Evolutionary conservation across 139 green algal species (phyloP), one percentile per base, ranked within the genome.

Genomic region (Chlorella sp.): DNA sequence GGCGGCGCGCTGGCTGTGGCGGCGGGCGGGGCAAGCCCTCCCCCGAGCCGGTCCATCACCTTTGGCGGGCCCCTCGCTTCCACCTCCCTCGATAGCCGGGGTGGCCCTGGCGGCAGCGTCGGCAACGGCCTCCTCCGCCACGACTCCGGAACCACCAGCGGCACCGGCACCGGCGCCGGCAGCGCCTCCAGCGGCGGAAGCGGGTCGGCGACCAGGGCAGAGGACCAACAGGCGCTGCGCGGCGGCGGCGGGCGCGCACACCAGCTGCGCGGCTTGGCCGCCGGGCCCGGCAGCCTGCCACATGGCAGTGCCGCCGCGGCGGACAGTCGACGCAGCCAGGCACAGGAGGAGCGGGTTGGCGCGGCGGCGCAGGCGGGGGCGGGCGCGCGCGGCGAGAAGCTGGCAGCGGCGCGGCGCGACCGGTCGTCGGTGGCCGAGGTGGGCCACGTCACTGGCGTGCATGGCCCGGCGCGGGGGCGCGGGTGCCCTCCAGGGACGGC

Each of bases 381-480:
- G 60, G 60, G 35, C 19, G 62, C 14, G 62, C 38, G 35, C 12
- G 41, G 23, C 23, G 6, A 11, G 63, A 61, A n/a, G 27, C 35
- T 8, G 35, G 19, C 60, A 66, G 59, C 56, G n/a, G n/a, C n/a
- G n/a, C 33, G 31, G 59, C 59, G 56, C 56, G n/a, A 38, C 29
- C 5, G n/a, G 59, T 5, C 33, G 33, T 1, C 19, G 5, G 59
- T 14, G 15, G n/a, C 33, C 31, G 29, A 31, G 25, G 17, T 17
- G 51, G n/a, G n/a, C n/a, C n/a, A n/a, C n/a, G n/a, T n/a, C n/a
- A n/a, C 69, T 75, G 53, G 69, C 53, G 51, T 27, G 31, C 38
- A 53, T 75, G 38, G 27, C 27, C 14, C 38, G 40, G 38, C 69
- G 69, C 31, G 35, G 46, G 27, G 40, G 12, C 36, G 53, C 15